Evolutionary conservation across 2,329 filamentous ascomycete genomes (phyloP), one percentile per base, ranked within the genome.

Genomic region (Metarhizium album): DNA sequence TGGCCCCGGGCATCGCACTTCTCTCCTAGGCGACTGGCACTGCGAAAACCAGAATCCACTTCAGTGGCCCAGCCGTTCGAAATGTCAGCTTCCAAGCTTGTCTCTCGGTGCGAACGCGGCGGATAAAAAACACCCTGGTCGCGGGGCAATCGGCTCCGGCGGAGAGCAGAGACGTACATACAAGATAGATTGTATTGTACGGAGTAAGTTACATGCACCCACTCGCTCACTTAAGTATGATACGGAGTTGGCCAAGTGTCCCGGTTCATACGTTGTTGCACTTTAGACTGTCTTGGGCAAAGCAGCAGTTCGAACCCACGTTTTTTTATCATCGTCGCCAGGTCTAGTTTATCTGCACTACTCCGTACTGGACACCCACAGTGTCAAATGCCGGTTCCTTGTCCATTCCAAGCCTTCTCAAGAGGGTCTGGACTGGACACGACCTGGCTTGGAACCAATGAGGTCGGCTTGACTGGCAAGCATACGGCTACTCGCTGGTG

Each of bases 101-200:
- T 37, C 16, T 42, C 33, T 37, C 40, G 47, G 52, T 38, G 47
- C 47, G 49, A 50, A 35, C 27, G 29, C 47, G 48, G 42, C 51
- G 42, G 33, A 18, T 13, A n/a, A 9, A 46, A 37, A 24, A 13
- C 18, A 31, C 45, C 51, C 51, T 49, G 40, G 48, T 40, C 48
- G 48, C 45, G 51, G 48, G 47, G 51, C 27, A 48, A 45, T 48
- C 47, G 51, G 51, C 38, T 47, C 51, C 51, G 38, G 37, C 31
- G 22, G 42, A 46, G 42, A 55, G 50, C 20, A 20, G n/a, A 40
- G 20, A 9, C 37, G 20, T 11, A 29, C 27, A 40, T 18, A 40
- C 20, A 20, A 18, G 2, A 20, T 20, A n/a, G n/a, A n/a, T n/a
- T n/a, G n/a, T 20, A 20, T n/a, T n/a, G 37, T 40, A 20, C 37